Base-by-base conservation (phyloP, 139 green algal species). In the Closterium sp. region DNA sequence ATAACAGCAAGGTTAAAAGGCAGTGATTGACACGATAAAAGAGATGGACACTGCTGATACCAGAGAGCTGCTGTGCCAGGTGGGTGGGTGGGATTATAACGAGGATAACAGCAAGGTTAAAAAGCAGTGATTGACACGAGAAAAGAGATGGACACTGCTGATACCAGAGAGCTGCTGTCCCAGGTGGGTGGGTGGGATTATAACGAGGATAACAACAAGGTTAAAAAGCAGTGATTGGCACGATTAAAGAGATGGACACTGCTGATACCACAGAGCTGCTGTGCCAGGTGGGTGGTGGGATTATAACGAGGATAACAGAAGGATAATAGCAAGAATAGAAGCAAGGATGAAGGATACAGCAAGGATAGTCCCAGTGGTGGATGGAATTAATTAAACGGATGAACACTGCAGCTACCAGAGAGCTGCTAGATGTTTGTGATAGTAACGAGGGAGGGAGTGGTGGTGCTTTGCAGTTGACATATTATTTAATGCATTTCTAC, bases 121-220 rank as follows among this genome's bases (percentile, higher is more conserved):
- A n/a, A n/a, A n/a, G n/a, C n/a, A n/a, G n/a, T 86, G n/a, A 34
- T 86, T 16, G 83, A 86, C 30, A 33, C 30, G 30, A 32, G 30
- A 31, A 86, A 34, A 86, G 83, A 32, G 8, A 19, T 86, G n/a
- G 83, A 86, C 30, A 34, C n/a, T 33, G n/a, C n/a, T 21, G 83
- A 86, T 32, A 86, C 83, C n/a, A 86, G n/a, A 9, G 83, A 86
- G 83, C n/a, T 86, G n/a, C 83, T 86, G 83, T 86, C 10, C 83
- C n/a, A 86, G 83, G 83, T 86, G 55, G 55, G 55, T 76, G 55
- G 55, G 12, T 76, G 16, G 23, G 55, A 76, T 19, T 28, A 76
- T 76, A 76, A 76, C 55, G 55, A 76, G 55, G 55, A 76, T 76
- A 12, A 10, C 43, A 25, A 16, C 12, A 85, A 85, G n/a, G n/a